Evolutionary conservation across 2,329 filamentous ascomycete genomes (phyloP).

Genomic region (Blastomyces silverae): DNA sequence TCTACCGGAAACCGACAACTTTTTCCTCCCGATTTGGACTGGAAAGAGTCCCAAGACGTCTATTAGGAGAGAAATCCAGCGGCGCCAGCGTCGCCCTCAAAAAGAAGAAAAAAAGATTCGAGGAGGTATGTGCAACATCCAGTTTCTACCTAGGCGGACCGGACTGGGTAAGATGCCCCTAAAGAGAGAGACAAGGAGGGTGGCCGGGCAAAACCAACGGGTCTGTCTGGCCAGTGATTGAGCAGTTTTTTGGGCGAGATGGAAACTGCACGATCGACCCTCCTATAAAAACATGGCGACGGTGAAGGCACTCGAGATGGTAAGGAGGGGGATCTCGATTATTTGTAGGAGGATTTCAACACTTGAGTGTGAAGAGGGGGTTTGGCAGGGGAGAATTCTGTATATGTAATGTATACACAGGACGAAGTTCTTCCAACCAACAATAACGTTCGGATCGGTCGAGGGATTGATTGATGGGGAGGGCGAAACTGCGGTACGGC

Average conservation of each 20-base stretch:
- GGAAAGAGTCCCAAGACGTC: neutral
- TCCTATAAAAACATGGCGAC: conserved; percentile 11
- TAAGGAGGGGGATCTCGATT: neutral
- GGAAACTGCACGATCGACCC: conserved; percentile 6
- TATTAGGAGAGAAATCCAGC: conserved; percentile 20
- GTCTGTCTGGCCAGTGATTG: neutral
- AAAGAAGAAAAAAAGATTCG: conserved; percentile 11
- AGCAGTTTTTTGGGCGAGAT: neutral
- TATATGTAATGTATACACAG: too few relatives aligned
- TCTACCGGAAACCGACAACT: neutral
- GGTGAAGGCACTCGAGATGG: conserved; percentile 3
- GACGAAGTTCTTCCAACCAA: neutral
- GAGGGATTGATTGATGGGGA: neutral
- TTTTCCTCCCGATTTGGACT: conserved; percentile 13
- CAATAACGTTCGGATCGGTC: too few relatives aligned
- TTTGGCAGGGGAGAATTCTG: neutral
- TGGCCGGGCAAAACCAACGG: neutral
- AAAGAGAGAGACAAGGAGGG: too few relatives aligned
- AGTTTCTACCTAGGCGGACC: conserved; percentile 15
- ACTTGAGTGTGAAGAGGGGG: neutral
- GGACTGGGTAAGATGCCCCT: neutral
- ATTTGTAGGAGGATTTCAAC: neutral
- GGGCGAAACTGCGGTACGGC: neutral
- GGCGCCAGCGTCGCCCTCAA: conserved; percentile 27
- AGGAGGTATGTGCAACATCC: conserved; percentile 26